These are phyloP conservation scores for Paraphaeosphaeria sporulosa DNA, from an alignment of 2,329 filamentous ascomycete species.

Conservation along the genomic window DNA sequence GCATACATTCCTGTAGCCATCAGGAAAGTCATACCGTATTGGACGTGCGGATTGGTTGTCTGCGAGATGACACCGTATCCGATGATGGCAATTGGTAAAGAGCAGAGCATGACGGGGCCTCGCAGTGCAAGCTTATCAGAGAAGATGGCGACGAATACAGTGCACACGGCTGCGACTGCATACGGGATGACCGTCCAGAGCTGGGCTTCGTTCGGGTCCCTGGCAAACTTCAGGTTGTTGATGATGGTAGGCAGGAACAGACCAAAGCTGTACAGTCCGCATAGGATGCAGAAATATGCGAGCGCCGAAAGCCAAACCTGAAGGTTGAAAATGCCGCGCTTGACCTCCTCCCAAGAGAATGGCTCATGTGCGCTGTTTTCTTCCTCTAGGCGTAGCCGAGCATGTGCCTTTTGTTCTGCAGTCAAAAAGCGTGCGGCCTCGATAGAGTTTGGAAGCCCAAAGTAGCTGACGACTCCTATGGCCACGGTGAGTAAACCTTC, in stretches of 20 bases:
- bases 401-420: slow-evolving; percentile 60
- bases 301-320: slow-evolving; percentile 70
- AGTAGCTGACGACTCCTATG: slow-evolving; percentile 60
- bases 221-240: slow-evolving; percentile 61
- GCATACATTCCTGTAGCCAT: slow-evolving; percentile 72
- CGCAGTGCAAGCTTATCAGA: slow-evolving; percentile 68
- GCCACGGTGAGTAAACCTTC: slow-evolving; percentile 64
- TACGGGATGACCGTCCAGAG: slow-evolving; percentile 72
- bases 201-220: slow-evolving; percentile 65
- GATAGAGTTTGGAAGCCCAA: slow-evolving; percentile 65
- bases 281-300: slow-evolving; percentile 67
- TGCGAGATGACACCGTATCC: slow-evolving; percentile 72
- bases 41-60: slow-evolving; percentile 58
- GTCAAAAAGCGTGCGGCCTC: slow-evolving; percentile 63
- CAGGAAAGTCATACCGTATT: slow-evolving; percentile 72
- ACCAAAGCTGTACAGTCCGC: slow-evolving; percentile 69
- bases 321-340: slow-evolving; percentile 65
- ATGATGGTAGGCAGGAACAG: slow-evolving; percentile 74
- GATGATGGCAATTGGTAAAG: slow-evolving; percentile 68
- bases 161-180: slow-evolving; percentile 64
- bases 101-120: slow-evolving; percentile 68
- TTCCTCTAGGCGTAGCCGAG: slow-evolving; percentile 54
- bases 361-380: slow-evolving; percentile 53
- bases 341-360: slow-evolving; percentile 69
- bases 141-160: slow-evolving; percentile 62